Base-by-base conservation (phyloP, 306 rosid genomes). In the Luffa aegyptiaca region DNA sequence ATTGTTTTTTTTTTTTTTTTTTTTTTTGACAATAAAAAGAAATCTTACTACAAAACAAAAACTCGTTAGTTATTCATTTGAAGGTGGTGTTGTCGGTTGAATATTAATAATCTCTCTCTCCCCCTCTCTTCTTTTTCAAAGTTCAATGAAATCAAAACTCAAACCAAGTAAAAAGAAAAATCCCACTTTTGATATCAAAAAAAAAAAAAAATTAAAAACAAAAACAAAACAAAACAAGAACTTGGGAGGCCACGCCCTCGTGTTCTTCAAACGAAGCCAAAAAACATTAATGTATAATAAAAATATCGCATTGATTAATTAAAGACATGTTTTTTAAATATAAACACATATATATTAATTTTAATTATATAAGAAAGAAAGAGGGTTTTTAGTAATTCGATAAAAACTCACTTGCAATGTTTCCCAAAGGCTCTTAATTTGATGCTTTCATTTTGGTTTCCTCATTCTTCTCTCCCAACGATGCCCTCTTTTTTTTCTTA, bases 241-340 rank as follows among this genome's bases (percentile, higher is more conserved):
- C 57, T 59, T 78, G 80, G 78, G 80, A 78, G 72, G 71, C 71
- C 73, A 61, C 80, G 71, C 52, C 80, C 80, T 78, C 80, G 80
- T 78, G 72, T 78, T 59, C 72, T 74, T 74, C 78, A 74, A 74
- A 74, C 31, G n/a, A 49, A 74, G 16, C 45, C 75, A 49, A 8
- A 8, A 17, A 51, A 52, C 8, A 46, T 45, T 17, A 33, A 39
- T 21, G 21, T 53, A 20, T 72, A 26, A 44, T 42, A n/a, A 42
- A n/a, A 39, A 44, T 3, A 39, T 69, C 42, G 49, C 6, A 18
- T 69, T 41, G 8, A 69, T 74, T 51, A 52, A 52, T 31, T 52
- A 74, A 36, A 51, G 48, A 51, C 48, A 51, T 49, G 78, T 74
- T 49, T 74, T 46, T 72, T 26, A 26, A 26, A 46, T 45, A 71